These are phyloP conservation scores for Salix dunnii DNA, from an alignment of 345 rosid genomes.

Conservation along the genomic window DNA sequence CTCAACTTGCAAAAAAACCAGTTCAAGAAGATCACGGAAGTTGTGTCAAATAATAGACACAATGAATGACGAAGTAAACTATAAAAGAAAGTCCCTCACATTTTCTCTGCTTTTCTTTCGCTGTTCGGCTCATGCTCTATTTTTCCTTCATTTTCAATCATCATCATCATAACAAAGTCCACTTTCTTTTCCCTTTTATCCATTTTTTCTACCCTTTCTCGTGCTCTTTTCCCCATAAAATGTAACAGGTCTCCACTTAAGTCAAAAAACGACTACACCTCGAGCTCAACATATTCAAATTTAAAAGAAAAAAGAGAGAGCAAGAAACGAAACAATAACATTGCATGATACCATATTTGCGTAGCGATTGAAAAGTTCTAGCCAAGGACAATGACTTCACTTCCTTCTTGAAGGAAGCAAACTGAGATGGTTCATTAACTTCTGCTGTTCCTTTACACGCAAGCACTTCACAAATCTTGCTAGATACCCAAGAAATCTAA, in stretches of 20 bases:
- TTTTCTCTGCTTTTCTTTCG: conserved; percentile 4
- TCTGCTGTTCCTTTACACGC: background rate
- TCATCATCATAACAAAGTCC: conserved; percentile 20
- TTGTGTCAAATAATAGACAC: conserved; percentile 7
- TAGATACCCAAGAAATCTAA: background rate
- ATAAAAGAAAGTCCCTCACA: conserved; percentile 7
- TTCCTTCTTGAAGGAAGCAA: conserved; percentile 3
- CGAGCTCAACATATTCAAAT: background rate
- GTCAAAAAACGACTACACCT: background rate
- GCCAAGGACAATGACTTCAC: conserved; percentile 15
- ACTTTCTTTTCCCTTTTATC: background rate
- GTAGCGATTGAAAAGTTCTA: background rate
- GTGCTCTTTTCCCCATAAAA: background rate
- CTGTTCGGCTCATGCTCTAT: background rate
- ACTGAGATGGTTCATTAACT: conserved; percentile 13
- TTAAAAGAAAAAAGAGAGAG: background rate
- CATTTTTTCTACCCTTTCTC: background rate
- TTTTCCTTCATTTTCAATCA: conserved; percentile 29
- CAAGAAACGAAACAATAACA: background rate
- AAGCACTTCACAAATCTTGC: background rate
- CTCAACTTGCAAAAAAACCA: conserved; percentile 11
- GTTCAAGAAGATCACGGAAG: background rate
- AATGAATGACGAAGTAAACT: background rate
- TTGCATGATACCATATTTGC: background rate
- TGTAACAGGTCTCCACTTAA: background rate